Base-by-base conservation (phyloP, 176 grass and related monocot genomes). In the Cocos nucifera region DNA sequence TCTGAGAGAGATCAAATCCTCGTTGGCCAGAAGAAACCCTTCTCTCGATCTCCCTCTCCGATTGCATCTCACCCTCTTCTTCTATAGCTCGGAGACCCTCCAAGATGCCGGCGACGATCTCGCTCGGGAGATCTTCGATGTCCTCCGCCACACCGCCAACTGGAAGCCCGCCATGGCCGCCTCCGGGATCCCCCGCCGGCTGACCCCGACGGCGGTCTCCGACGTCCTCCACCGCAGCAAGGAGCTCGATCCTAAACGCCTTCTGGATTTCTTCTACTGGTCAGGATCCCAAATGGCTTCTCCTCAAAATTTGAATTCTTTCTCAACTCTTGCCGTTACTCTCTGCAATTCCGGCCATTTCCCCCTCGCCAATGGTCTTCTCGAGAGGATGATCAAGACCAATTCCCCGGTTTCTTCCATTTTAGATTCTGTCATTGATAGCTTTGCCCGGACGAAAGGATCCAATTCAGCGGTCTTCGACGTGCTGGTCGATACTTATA, bases 261-360 rank as follows among this genome's bases (percentile, higher is more conserved):
- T 92, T 15, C 58, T 86, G 3, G 80, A 92, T 49, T 92, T 92
- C 83, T 92, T 92, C 58, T 75, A 92, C 77, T 92, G 84, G 77
- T 80, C 80, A 17, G 53, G 68, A 44, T 44, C 35, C 8, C 10
- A 44, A 44, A 44, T 44, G 35, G 35, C 35, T 44, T 12, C 35
- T 44, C 35, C 35, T 3, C 35, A 44, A 6, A 10, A 44, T 12
- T 44, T 44, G 35, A 14, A 44, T 44, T 44, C 35, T 44, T 44
- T 44, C 35, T 44, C 35, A 10, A 44, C 32, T 44, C 35, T 44
- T 44, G 79, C 88, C 20, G 53, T 87, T 3, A 53, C 26, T 29
- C 88, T 92, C 4, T 86, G 73, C 65, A 57, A 79, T 39, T 49
- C 65, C 19, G 53, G 61, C 12, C 69, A 78, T 15, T 54, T 59